Base-by-base conservation (phyloP, 805 yeast genomes). In the Candida multigemmis region DNA sequence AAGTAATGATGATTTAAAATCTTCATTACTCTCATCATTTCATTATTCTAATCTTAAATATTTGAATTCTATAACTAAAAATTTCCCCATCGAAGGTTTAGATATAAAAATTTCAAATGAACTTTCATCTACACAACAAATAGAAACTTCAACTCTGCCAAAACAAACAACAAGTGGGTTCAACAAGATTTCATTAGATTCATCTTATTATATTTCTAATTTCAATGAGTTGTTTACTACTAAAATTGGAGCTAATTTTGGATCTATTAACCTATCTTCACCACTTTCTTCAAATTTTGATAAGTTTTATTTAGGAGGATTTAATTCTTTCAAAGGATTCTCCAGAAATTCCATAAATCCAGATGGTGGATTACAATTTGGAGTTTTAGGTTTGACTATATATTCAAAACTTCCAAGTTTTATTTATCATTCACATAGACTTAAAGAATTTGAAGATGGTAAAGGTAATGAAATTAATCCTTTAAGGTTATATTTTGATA, bases 251-350 rank as follows among this genome's bases (percentile, higher is more conserved):
- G 41, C 64, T 4, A 67, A 66, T 23, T 56, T 69, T 21, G 95
- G 94, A 4, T 60, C 63, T 30, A 56, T 83, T 16, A 24, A 37
- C 5, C 19, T 35, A 10, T 27, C 35, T 8, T 30, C 32, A 13
- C 37, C 55, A 29, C 53, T 82, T 2, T 87, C 81, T 42, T 44
- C 77, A 16, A 68, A 77, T 45, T n/a, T n/a, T n/a, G 98, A 89
- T 50, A 68, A 82, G 37, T 89, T 87, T 48, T 83, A 77, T 43
- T 60, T 82, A 23, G 94, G 96, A 11, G 96, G 95, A 0, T 70
- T 76, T 9, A 68, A 74, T 29, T 79, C 77, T 28, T 72, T 85
- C 16, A 62, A 80, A 31, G 85, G 87, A 1, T 83, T 80, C 44
- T 62, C 70, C 18, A 57, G 68, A 28, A 77, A 77, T 56, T 72